Base-by-base conservation (phyloP, 257 asterid species). In the Verbascum thapsus region DNA sequence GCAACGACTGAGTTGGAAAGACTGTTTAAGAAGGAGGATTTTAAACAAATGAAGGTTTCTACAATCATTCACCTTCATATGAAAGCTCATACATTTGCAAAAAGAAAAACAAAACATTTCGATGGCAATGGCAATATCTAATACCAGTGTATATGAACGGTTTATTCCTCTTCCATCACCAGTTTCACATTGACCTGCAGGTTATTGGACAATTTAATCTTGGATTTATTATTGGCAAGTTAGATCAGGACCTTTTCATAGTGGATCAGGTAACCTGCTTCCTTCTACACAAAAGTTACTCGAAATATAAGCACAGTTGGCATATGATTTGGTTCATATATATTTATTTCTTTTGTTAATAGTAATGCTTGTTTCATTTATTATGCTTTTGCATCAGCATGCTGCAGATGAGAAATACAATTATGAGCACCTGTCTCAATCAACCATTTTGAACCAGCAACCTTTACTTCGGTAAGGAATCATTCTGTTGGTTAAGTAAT, bases 341-440 rank as follows among this genome's bases (percentile, higher is more conserved):
- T 54, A 19, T 55, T 5, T 23, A 15, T 43, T 43, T 51, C 39
- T 38, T n/a, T 17, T 15, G 39, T 48, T 53, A 43, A 40, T 15
- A 55, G 17, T 58, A 49, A 63, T 54, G 63, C 35, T 13, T 44
- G 12, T 53, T 53, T 61, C 68, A 61, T 63, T 52, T 47, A 9
- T 41, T 53, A 18, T 67, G 64, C 50, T 12, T 70, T 68, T 66
- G 44, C 64, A 57, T 60, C 89, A 94, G 99, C 99, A 94, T 78
- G 99, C 99, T 56, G 99, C 99, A 74, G 99, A 94, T 72, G 99
- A 94, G 85, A 94, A 94, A 67, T 85, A 85, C 77, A 94, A 94
- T 70, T 94, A 74, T 69, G 99, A 94, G 81, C 84, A 73, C 52
- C 71, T 94, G 75, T 83, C 99, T 8, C 87, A 64, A n/a, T 74